Evolutionary conservation across 306 rosid species (phyloP), one percentile per base, ranked within the genome.

Genomic region (Heteromeles arbutifolia): DNA sequence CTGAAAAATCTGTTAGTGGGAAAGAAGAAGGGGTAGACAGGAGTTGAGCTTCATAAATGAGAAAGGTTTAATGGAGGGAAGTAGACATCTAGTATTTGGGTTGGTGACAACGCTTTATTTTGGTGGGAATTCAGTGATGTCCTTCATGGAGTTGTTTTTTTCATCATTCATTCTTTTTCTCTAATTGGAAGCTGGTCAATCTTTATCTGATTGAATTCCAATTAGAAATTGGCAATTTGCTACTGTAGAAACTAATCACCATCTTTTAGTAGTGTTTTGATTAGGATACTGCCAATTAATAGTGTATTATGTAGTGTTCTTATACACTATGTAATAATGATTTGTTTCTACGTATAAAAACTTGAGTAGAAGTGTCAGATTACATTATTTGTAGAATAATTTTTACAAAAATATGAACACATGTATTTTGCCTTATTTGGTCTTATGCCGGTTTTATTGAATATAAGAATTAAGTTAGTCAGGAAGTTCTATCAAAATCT

Each of bases 41-140:
- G 53, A 70, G 85, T 78, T 54, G 84, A 74, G 81, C n/a, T 75
- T 74, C 92, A 86, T 85, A 84, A 85, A 87, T 85, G 89, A 75
- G 79, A 48, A 74, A 71, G 77, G 65, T 67, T 66, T 79, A 73
- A 79, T 76, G 70, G 65, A 74, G 21, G 54, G 8, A 50, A 50
- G 8, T 17, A 50, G 53, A 79, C 68, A 70, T 34, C 32, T 64
- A 69, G 69, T 9, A 44, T 71, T 62, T 68, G 65, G 79, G 90
- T 88, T 77, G 94, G 86, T 84, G 90, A 85, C 81, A 41, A 41
- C n/a, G n/a, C 81, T 81, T 84, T 82, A 37, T 79, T 74, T 81
- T 74, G 89, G 90, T 86, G 84, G 82, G 86, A 86, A 88, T 88
- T 93, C 86, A 91, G 86, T 90, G 92, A 86, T 50, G 8, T 88